Percentiles rank a stretch among this genome's conserved stretches.
Conservation (phyloP, 257 asterid genomes). For the Solanum etuberosum region DNA sequence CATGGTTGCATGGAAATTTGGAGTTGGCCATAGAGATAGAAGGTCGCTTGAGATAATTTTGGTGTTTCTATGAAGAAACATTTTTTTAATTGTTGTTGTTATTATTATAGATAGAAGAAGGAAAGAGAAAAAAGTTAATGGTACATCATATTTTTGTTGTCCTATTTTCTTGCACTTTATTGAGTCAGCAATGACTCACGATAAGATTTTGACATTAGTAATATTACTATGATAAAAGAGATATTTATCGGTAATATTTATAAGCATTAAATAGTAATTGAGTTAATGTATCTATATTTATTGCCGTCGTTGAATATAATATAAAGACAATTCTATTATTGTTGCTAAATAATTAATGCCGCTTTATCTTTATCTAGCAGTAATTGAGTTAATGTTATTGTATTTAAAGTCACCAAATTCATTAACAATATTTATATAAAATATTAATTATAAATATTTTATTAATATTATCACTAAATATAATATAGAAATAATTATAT, state of each 20-base stretch:
- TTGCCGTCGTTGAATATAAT: too few relatives aligned
- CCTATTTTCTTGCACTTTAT: not conserved
- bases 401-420: too few relatives aligned
- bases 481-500: too few relatives aligned
- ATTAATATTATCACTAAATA: too few relatives aligned
- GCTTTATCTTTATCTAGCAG: too few relatives aligned
- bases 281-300: too few relatives aligned
- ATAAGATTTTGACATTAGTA: not conserved
- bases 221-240: not conserved
- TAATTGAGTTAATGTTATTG: not conserved
- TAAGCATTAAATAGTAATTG: not conserved
- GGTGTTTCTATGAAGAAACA: not conserved
- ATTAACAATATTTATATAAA: too few relatives aligned
- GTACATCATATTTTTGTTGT: not conserved
- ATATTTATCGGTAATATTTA: not conserved
- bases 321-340: too few relatives aligned
- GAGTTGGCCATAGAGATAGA: not conserved
- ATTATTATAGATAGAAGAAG: not conserved
- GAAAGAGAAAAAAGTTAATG: not conserved
- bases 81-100: not conserved
- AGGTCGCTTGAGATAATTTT: not conserved
- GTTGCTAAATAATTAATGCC: too few relatives aligned
- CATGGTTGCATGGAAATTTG: constrained; percentile 25
- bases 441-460: too few relatives aligned
- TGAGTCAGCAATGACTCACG: not conserved